Evolutionary conservation across 257 asterid species (phyloP).

Genomic region (Solanum etuberosum): DNA sequence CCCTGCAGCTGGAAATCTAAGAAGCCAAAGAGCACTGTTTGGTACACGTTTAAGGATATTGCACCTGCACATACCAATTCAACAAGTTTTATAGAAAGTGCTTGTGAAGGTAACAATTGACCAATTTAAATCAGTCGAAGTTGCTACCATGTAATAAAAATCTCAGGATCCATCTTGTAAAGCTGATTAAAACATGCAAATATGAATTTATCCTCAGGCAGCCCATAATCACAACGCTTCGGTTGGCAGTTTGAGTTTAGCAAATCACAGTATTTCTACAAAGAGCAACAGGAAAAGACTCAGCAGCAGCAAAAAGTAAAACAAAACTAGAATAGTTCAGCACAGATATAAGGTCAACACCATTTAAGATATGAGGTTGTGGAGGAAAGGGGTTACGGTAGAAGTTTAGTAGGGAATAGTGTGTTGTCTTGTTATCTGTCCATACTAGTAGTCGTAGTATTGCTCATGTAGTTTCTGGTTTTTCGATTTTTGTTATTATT

Average conservation of each 20-base stretch:
- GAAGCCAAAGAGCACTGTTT: slow-evolving; percentile 72
- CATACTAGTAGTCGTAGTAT: not conserved
- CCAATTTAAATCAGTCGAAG: not conserved
- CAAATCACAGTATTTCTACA: slow-evolving; percentile 82
- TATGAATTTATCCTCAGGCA: slow-evolving; percentile 77
- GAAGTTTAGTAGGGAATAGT: too few relatives aligned
- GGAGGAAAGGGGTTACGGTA: too few relatives aligned
- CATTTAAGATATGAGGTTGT: too few relatives aligned
- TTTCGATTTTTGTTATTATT: not conserved
- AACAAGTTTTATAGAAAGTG: not conserved
- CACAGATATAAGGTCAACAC: not conserved
- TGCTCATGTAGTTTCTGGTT: not conserved
- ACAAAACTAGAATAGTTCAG: slow-evolving; percentile 1
- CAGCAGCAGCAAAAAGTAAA: not conserved
- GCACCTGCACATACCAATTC: slow-evolving; percentile 49
- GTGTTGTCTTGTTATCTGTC: too few relatives aligned
- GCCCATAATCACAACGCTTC: slow-evolving; percentile 65
- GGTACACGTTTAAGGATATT: slow-evolving; percentile 92
- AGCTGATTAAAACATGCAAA: slow-evolving; percentile 98
- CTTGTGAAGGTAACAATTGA: not conserved
- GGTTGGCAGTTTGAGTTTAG: slow-evolving; percentile 68
- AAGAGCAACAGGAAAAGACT: not conserved
- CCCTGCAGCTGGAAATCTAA: slow-evolving; percentile 90
- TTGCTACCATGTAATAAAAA: slow-evolving; percentile 58
- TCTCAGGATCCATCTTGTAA: slow-evolving; percentile 96